These are phyloP conservation scores for Rhodofomes roseus DNA, from an alignment of 1,284 basidiomycete genomes.

Conservation along the genomic window DNA sequence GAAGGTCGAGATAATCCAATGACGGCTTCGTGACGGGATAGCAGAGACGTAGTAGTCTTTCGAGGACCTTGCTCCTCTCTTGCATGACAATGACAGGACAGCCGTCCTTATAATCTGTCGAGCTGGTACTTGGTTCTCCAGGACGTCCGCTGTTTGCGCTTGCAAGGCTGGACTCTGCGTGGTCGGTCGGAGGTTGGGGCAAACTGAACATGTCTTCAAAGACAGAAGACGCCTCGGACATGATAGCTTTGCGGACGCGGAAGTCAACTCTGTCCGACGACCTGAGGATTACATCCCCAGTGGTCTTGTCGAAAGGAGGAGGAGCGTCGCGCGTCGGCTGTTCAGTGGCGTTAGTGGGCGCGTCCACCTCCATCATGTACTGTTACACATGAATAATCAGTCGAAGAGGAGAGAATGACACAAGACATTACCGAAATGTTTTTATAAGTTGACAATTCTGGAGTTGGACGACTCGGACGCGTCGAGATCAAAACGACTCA, in stretches of 20 bases:
- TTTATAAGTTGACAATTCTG: too few relatives aligned
- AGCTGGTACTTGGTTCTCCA: conserved; percentile 22
- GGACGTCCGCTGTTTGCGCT: neutral
- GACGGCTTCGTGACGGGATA: conserved; percentile 14
- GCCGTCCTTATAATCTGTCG: conserved; percentile 25
- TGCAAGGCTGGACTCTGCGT: too few relatives aligned
- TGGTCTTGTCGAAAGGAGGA: conserved; percentile 13
- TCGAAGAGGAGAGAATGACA: too few relatives aligned
- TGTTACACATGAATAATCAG: too few relatives aligned
- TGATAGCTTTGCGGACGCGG: conserved; percentile 2
- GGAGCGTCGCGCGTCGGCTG: neutral
- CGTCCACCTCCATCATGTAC: too few relatives aligned
- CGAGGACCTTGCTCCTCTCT: conserved; percentile 5
- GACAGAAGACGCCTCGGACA: conserved; percentile 6
- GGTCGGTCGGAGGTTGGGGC: conserved; percentile 7
- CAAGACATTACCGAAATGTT: too few relatives aligned
- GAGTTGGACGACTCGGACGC: too few relatives aligned
- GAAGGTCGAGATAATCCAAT: conserved; percentile 2
- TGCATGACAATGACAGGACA: conserved; percentile 22
- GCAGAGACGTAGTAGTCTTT: conserved; percentile 11
- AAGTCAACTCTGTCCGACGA: neutral
- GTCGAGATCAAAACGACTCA: too few relatives aligned
- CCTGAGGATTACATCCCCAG: conserved; percentile 6
- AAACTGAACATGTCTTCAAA: conserved; percentile 11
- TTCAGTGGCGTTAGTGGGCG: too few relatives aligned